Base-by-base conservation (phyloP, 2,329 filamentous ascomycete genomes). In the Elsinoe ampelina region DNA sequence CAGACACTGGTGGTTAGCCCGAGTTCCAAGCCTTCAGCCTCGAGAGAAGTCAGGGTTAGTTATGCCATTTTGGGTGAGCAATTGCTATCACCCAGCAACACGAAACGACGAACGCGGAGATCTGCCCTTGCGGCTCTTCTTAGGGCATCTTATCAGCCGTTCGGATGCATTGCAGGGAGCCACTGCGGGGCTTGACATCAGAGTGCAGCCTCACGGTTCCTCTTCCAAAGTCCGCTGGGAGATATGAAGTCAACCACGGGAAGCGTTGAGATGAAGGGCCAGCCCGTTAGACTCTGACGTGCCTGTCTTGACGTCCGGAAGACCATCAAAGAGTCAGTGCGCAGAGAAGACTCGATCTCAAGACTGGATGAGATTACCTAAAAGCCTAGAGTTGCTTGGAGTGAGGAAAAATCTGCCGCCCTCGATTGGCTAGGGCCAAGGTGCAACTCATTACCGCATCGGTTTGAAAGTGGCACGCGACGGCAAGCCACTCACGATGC, bases 391-490 rank as follows among this genome's bases (percentile, higher is more conserved):
- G 42, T 17, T 39, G 26, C 19, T 45, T 11, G 19, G 12, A 45
- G 19, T 7, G 41, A 26, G 17, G 41, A 43, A 43, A 43, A 22
- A 17, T 43, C 41, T 43, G 41, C 41, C 17, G 41, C 41, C 10
- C 41, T 15, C 41, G 41, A 50, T 30, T 30, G 34, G 34, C 45
- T 34, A 15, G 17, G 34, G 48, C 48, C 48, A 52, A 52, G 32
- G 15, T 15, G 15, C 48, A 20, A 52, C 48, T 52, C 48, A 52
- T 34, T 52, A 38, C 32, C 35, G 22, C n/a, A 52, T 52, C 35
- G 34, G 48, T 52, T 52, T 52, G 48, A 39, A 52, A 35, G 48
- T 52, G 48, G 48, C 48, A 52, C 48, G 35, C 48, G 48, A 51
- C 26, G 43, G 38, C 32, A 52, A 52, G 48, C 48, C 48, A 52